Conservation (phyloP, 2,329 filamentous ascomycete genomes). For the Cercospora nicotianae region DNA sequence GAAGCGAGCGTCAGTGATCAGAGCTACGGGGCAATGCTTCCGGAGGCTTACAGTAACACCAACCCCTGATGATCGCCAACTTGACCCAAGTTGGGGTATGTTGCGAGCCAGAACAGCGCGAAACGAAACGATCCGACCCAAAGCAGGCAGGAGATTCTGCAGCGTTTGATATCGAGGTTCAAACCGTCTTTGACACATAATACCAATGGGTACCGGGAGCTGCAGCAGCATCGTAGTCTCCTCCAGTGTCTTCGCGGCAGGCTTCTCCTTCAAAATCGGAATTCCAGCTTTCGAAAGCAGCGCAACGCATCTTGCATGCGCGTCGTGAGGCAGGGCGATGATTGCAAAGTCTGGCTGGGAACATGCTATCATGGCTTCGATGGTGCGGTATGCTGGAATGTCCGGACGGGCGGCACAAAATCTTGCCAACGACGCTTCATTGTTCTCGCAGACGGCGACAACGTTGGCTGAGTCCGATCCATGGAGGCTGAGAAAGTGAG, state of each 20-base stretch:
- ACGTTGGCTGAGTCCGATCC: neutral
- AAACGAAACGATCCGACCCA: neutral
- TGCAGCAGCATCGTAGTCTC: neutral
- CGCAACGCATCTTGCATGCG: neutral
- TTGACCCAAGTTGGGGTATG: neutral
- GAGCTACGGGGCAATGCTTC: neutral
- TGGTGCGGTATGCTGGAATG: neutral
- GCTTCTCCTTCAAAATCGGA: neutral
- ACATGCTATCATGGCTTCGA: neutral
- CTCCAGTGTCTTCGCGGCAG: neutral
- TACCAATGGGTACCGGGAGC: neutral
- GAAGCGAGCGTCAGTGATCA: neutral
- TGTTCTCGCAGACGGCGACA: neutral
- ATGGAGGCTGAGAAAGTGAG: neutral
- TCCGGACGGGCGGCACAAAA: neutral
- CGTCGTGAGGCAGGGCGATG: neutral
- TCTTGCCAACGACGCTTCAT: neutral
- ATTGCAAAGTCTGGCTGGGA: neutral
- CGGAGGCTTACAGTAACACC: neutral
- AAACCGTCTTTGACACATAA: neutral
- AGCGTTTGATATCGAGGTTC: neutral
- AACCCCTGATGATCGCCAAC: neutral
- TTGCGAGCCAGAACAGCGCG: neutral
- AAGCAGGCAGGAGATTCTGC: neutral
- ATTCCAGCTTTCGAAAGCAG: neutral